These are phyloP conservation scores for Luzula sylvatica DNA, from an alignment of 176 grass and related monocot species.

Conservation along the genomic window DNA sequence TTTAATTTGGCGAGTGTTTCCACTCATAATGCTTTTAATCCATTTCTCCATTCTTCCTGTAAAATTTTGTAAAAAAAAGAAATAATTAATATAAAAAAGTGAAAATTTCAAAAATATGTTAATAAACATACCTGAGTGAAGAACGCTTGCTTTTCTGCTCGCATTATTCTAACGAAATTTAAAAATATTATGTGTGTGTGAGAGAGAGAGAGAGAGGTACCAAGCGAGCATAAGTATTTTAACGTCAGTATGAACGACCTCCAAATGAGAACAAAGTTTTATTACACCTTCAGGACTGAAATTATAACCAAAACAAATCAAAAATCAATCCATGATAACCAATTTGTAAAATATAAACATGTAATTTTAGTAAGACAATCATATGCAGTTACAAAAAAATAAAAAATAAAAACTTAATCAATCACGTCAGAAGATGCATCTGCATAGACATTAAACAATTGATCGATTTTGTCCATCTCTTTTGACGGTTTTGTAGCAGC, in stretches of 20 bases:
- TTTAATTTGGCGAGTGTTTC: constrained; percentile 88
- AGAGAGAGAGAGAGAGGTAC: constrained; percentile 28
- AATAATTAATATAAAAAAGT: neutral
- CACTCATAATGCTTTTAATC: constrained; percentile 78
- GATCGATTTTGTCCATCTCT: constrained; percentile 91
- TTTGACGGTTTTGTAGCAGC: constrained; percentile 82
- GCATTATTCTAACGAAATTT: constrained; percentile 76
- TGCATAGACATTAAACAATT: constrained; percentile 73
- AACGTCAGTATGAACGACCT: constrained; percentile 90
- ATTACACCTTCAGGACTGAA: constrained; percentile 95
- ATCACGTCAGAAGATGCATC: constrained; percentile 62
- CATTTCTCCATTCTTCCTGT: constrained; percentile 90
- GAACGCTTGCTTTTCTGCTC: constrained; percentile 87
- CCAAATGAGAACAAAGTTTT: constrained; percentile 70
- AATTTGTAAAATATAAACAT: neutral
- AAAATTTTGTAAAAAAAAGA: constrained; percentile 18
- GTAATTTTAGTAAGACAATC: too few relatives aligned
- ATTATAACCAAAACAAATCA: neutral
- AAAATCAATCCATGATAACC: neutral
- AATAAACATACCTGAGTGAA: constrained; percentile 73
- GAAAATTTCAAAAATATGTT: constrained; percentile 8
- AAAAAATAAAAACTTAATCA: constrained; percentile 49
- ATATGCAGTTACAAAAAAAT: too few relatives aligned
- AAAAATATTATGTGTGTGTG: neutral
- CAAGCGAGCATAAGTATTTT: constrained; percentile 99